phyloP scores from a whole-genome alignment of 768 basidiomycete genomes.

The Boletales sp. region DNA sequence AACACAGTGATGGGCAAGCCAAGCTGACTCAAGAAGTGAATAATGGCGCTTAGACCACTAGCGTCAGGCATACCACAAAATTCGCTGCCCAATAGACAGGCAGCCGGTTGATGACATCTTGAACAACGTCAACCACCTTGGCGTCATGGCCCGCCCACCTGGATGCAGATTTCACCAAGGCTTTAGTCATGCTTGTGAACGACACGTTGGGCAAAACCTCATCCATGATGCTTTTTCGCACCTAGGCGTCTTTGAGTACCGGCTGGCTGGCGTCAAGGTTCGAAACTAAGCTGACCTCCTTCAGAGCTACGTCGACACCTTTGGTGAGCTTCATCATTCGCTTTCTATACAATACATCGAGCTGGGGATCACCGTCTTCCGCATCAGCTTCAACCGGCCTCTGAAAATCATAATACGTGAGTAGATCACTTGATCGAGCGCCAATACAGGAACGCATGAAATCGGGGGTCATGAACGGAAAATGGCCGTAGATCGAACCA shows the following conservation, averaged over 20 bases:
- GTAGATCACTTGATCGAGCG: conserved; percentile 27
- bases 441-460: conserved; percentile 42
- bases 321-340: conserved; percentile 18
- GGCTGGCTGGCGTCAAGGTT: neutral
- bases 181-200: conserved; percentile 9
- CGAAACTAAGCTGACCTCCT: conserved; percentile 10
- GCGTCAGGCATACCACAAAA: conserved; percentile 43
- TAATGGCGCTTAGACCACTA: neutral
- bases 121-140: conserved; percentile 54
- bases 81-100: conserved; percentile 61
- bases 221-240: conserved; percentile 12
- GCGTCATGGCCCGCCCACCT: neutral
- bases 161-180: conserved; percentile 13
- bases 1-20: conserved; percentile 36
- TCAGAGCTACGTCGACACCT: neutral
- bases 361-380: neutral
- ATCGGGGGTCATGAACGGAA: conserved; percentile 72
- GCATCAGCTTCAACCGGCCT: conserved; percentile 35
- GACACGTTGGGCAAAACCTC: conserved; percentile 6
- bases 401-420: conserved; percentile 55
- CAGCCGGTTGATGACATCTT: conserved; percentile 62
- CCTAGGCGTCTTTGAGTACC: conserved; percentile 1
- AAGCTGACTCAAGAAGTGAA: conserved; percentile 3
- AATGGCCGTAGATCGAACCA: conserved; percentile 68
- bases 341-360: conserved; percentile 6